Evolutionary conservation across 2,329 filamentous ascomycete species (phyloP).

Genomic region (Magnaporthales sp.): DNA sequence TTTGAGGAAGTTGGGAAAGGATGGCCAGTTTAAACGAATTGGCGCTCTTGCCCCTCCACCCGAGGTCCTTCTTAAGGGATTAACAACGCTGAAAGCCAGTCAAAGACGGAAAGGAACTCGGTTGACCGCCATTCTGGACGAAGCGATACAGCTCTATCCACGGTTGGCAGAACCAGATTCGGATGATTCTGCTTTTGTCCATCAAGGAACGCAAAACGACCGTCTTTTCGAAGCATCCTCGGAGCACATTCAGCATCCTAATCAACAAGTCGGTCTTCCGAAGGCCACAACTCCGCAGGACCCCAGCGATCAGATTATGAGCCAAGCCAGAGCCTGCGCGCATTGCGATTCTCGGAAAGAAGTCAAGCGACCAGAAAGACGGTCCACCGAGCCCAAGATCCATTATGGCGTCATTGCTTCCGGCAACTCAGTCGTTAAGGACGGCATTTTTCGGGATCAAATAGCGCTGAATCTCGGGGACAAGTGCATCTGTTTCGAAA

Average conservation of each 20-base stretch:
- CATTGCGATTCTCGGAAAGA: not conserved
- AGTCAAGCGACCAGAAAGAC: not conserved
- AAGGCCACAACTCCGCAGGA: not conserved
- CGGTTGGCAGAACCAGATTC: not conserved
- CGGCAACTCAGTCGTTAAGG: not conserved
- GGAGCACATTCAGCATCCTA: not conserved
- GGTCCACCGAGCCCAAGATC: not conserved
- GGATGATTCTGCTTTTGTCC: not conserved
- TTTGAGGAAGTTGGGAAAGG: not conserved
- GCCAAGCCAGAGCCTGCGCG: not conserved
- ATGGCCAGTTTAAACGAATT: not conserved
- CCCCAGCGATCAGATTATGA: not conserved
- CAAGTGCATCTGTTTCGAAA: not conserved
- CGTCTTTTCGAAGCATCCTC: not conserved
- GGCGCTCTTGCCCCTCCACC: not conserved
- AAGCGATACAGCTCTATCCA: not conserved
- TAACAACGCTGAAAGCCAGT: not conserved
- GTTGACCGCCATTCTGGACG: not conserved
- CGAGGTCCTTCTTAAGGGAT: not conserved
- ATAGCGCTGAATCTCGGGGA: not conserved
- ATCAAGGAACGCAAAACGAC: not conserved
- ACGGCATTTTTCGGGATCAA: not conserved
- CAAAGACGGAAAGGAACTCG: not conserved
- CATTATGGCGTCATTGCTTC: not conserved
- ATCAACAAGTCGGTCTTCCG: not conserved